These are phyloP conservation scores for Macadamia tetraphylla DNA, from an alignment of 164 flowering plant species.

Conservation along the genomic window DNA sequence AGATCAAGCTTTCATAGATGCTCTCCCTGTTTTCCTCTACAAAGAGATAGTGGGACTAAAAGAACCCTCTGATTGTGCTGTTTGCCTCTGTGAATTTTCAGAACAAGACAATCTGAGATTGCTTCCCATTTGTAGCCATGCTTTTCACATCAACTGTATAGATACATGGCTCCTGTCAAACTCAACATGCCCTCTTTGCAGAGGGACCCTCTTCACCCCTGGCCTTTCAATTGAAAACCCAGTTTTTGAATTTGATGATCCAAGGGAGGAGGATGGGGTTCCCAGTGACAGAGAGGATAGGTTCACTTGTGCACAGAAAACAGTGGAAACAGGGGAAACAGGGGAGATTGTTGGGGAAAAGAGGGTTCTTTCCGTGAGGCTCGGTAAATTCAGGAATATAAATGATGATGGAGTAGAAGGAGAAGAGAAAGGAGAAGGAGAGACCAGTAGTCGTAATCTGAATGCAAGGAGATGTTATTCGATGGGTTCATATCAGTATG, in stretches of 20 bases:
- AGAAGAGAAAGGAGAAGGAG: neutral
- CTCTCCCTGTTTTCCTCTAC: conserved; percentile 70
- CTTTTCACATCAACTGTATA: conserved; percentile 72
- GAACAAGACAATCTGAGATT: conserved; percentile 59
- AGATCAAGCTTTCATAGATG: conserved; percentile 75
- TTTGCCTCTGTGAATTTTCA: conserved; percentile 71
- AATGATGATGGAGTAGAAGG: conserved; percentile 22
- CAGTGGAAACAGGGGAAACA: conserved; percentile 16
- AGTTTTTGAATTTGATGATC: conserved; percentile 26
- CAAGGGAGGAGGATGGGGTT: conserved; percentile 28
- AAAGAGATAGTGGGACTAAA: conserved; percentile 58
- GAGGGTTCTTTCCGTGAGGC: conserved; percentile 61
- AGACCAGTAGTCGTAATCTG: conserved; percentile 40
- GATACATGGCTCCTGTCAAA: conserved; percentile 91
- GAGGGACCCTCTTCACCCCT: conserved; percentile 41
- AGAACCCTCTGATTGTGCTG: conserved; percentile 89
- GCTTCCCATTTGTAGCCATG: conserved; percentile 77
- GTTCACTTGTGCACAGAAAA: conserved; percentile 18
- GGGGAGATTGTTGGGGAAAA: conserved; percentile 31
- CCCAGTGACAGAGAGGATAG: conserved; percentile 30
- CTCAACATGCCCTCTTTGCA: conserved; percentile 83
- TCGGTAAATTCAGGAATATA: conserved; percentile 65
- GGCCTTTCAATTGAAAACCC: conserved; percentile 36
- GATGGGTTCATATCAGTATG: conserved; percentile 74
- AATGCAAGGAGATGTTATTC: conserved; percentile 81